These are phyloP conservation scores for Sindora glabra DNA, from an alignment of 306 rosid genomes.

Conservation along the genomic window DNA sequence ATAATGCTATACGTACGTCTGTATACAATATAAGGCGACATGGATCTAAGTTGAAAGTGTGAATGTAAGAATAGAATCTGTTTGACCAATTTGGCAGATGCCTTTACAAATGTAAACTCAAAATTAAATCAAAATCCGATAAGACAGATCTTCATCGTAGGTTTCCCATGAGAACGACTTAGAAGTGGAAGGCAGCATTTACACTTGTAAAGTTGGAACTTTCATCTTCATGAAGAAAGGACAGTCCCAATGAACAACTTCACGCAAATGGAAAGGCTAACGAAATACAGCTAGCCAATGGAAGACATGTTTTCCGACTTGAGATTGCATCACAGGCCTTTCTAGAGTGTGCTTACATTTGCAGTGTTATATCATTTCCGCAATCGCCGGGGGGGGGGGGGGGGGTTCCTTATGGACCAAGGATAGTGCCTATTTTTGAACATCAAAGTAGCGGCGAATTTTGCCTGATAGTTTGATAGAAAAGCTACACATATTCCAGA, in stretches of 20 bases:
- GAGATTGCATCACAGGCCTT: not conserved
- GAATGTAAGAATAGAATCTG: no score
- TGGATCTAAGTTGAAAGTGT: no score
- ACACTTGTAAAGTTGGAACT: constrained; percentile 45
- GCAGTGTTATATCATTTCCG: constrained; percentile 77
- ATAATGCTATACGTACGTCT: no score
- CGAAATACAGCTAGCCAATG: constrained; percentile 1
- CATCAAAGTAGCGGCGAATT: constrained; percentile 48
- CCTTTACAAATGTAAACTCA: no score
- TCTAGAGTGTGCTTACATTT: constrained; percentile 39
- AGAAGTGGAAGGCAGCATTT: constrained; percentile 58
- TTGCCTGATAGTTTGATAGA: constrained; percentile 58
- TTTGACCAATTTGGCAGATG: not conserved
- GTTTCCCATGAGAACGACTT: constrained; percentile 67
- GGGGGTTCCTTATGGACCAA: constrained; percentile 97
- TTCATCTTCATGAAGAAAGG: constrained; percentile 54
- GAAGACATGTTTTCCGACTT: not conserved
- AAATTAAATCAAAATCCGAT: constrained; percentile 11
- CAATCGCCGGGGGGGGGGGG: no score
- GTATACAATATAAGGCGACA: no score
- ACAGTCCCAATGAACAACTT: constrained; percentile 18
- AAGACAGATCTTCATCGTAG: constrained; percentile 65
- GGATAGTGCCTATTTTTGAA: constrained; percentile 72
- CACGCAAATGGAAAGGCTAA: not conserved
- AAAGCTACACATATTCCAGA: constrained; percentile 71